A percentile compares a stretch with the other conserved stretches of the same genome.
These are phyloP conservation scores for Phytophthora europaea DNA, from an alignment of 352 stramenopile species.

Conservation along the genomic window DNA sequence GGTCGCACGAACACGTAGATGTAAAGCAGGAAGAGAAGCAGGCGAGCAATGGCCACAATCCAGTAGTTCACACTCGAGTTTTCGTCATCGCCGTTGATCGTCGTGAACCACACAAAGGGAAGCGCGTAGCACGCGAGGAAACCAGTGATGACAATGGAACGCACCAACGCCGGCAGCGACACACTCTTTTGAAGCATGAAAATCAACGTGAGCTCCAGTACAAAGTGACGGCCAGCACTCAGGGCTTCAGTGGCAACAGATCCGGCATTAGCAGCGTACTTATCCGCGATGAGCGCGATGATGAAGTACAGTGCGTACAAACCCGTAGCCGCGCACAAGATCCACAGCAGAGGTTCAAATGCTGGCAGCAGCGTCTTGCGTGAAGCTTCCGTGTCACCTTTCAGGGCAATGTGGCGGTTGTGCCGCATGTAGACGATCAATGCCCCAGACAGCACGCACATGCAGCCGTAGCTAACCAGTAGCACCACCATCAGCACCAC, in stretches of 20 bases:
- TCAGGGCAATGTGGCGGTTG: constrained; percentile 48
- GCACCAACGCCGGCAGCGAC: constrained; percentile 51
- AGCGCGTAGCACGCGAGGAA: constrained; percentile 52
- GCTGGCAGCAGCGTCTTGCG: constrained; percentile 59
- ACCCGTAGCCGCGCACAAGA: constrained; percentile 38
- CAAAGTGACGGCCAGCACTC: constrained; percentile 56
- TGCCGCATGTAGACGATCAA: constrained; percentile 61
- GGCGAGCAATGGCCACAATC: constrained; percentile 37
- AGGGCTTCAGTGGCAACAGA: constrained; percentile 39
- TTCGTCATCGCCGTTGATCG: constrained; percentile 15
- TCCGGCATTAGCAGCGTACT: constrained; percentile 27
- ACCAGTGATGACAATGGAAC: constrained; percentile 41
- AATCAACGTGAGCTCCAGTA: constrained; percentile 54
- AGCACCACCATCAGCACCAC: constrained; percentile 45
- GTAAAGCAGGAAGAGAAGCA: constrained; percentile 43
- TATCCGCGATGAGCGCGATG: constrained; percentile 30
- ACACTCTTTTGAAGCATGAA: constrained; percentile 72
- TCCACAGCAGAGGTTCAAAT: constrained; percentile 63
- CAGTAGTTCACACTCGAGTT: constrained; percentile 35
- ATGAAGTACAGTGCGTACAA: constrained; percentile 48
- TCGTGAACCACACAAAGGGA: constrained; percentile 49
- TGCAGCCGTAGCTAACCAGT: constrained; percentile 49
- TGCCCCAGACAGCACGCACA: constrained; percentile 40
- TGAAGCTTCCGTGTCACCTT: constrained; percentile 48
- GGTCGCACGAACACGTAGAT: constrained; percentile 51